phyloP scores from a whole-genome alignment of 805 yeast genomes.

The Kuraishia cidri region DNA sequence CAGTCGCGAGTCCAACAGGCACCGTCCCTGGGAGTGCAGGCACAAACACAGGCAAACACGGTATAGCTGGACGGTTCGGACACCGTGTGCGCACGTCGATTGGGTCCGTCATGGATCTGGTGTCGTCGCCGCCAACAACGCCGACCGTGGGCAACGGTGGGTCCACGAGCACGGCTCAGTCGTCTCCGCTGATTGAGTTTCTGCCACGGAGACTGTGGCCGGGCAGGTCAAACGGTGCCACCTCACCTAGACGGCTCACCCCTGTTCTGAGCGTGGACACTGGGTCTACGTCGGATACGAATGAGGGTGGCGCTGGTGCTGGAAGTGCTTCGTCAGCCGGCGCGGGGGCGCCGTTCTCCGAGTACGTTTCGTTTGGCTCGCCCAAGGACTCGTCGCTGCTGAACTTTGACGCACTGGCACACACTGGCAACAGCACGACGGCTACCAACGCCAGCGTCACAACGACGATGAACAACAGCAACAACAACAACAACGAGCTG shows the following conservation, averaged over 20 bases:
- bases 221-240: no score
- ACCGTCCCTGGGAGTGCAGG: no score
- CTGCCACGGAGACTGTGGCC: not conserved
- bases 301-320: not conserved
- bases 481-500: not conserved
- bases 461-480: not conserved
- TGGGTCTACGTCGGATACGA: not conserved
- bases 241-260: no score
- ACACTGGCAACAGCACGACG: no score
- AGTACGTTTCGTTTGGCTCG: conserved; percentile 31
- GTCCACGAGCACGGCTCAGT: not conserved
- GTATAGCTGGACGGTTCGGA: no score
- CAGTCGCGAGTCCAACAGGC: not conserved
- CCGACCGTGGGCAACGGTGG: not conserved
- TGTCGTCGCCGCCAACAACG: not conserved
- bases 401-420: no score
- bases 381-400: conserved; percentile 16
- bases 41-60: no score
- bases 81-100: no score
- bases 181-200: not conserved
- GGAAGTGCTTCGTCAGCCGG: no score
- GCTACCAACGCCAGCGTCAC: not conserved
- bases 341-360: conserved; percentile 14
- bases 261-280: not conserved
- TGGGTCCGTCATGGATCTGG: not conserved